Evolutionary conservation across 768 basidiomycete genomes (phyloP).

Genomic region (Mycena filopes): DNA sequence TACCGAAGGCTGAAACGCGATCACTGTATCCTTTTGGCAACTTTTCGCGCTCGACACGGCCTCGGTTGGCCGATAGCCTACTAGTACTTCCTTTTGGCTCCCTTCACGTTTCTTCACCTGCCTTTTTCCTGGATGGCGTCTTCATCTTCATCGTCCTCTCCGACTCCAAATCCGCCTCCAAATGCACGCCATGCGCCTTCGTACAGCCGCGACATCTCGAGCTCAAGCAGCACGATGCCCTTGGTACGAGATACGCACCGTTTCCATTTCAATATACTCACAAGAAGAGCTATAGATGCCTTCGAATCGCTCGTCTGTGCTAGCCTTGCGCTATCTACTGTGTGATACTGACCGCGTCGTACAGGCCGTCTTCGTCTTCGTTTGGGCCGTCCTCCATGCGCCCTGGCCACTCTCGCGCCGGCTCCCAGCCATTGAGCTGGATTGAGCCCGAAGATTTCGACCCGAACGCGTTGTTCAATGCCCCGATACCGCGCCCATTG

Average conservation of each 20-base stretch:
- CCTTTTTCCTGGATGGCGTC: neutral
- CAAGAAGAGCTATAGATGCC: constrained; percentile 4
- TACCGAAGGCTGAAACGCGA: too few species aligned
- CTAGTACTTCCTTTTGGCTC: too few species aligned
- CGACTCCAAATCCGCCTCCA: neutral
- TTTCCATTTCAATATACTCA: neutral
- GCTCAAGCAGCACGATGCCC: constrained; percentile 21
- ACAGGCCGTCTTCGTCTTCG: constrained; percentile 11
- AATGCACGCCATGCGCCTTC: neutral
- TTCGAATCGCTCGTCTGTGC: constrained; percentile 10
- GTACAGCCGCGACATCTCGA: constrained; percentile 14
- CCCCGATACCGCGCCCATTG: constrained; percentile 8
- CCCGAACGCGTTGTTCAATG: constrained; percentile 5
- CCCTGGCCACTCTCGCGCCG: constrained; percentile 3
- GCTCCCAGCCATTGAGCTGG: constrained; percentile 20
- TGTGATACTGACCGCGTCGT: neutral
- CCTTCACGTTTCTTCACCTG: neutral
- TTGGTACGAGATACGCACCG: constrained; percentile 7
- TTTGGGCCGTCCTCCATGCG: neutral
- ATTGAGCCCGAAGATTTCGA: constrained; percentile 28
- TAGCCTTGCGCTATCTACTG: neutral
- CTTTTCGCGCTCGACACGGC: too few species aligned
- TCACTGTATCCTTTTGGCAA: too few species aligned
- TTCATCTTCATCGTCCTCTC: constrained; percentile 2
- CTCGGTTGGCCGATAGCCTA: too few species aligned